phyloP scores from a whole-genome alignment of 805 yeast genomes.

The Zygosaccharomyces rouxii region DNA sequence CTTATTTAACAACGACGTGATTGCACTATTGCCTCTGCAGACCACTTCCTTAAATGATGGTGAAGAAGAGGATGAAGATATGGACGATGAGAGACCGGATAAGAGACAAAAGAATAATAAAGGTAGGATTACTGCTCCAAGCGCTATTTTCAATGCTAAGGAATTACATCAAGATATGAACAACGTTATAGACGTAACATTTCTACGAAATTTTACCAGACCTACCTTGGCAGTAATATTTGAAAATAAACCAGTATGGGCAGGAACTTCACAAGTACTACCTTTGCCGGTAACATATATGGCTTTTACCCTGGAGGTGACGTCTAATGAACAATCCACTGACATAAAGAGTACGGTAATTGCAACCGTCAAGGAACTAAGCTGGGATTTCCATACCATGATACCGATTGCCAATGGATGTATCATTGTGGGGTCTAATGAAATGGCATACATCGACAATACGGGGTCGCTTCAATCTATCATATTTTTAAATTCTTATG shows the following conservation, averaged over 20 bases:
- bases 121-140: constrained; percentile 28
- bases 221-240: constrained; percentile 74
- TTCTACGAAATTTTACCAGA: constrained; percentile 68
- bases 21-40: constrained; percentile 68
- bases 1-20: constrained; percentile 58
- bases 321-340: constrained; percentile 22
- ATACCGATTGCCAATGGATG: constrained; percentile 65
- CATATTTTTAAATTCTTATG: constrained; percentile 30
- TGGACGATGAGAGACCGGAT: constrained; percentile 14
- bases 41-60: constrained; percentile 42
- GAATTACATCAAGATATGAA: constrained; percentile 53
- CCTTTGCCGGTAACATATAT: constrained; percentile 23
- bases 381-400: constrained; percentile 66
- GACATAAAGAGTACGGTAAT: constrained; percentile 54
- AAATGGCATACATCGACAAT: constrained; percentile 72
- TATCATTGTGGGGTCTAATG: constrained; percentile 68
- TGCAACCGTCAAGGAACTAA: constrained; percentile 57
- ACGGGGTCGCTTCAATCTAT: constrained; percentile 42
- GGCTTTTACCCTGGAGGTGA: constrained; percentile 51
- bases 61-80: constrained; percentile 23
- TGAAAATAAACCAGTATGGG: constrained; percentile 65
- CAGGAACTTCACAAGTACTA: constrained; percentile 45
- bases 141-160: constrained; percentile 56
- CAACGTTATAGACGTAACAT: constrained; percentile 66
- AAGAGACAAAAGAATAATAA: constrained; percentile 12